Evolutionary conservation across 2,329 filamentous ascomycete species (phyloP).

Genomic region (Zopfia rhizophila): DNA sequence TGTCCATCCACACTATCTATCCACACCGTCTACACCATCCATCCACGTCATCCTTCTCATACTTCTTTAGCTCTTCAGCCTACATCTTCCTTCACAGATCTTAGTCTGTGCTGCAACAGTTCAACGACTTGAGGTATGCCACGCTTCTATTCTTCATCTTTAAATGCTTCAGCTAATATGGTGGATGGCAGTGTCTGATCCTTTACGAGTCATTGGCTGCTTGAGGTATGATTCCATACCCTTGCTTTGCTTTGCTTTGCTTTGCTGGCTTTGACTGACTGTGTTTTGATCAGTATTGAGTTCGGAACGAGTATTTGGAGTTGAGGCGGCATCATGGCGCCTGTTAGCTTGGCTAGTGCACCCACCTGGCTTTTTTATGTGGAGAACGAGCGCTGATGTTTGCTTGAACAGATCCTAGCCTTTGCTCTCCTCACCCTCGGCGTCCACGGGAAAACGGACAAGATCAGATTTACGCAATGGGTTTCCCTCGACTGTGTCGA

Average conservation of each 20-base stretch:
- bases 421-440: constrained; percentile 26
- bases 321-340: constrained; percentile 14
- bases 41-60: too few species aligned
- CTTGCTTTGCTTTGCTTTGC: not conserved
- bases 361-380: not conserved
- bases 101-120: too few species aligned
- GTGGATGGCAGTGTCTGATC: too few species aligned
- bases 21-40: too few species aligned
- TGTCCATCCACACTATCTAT: too few species aligned
- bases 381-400: not conserved
- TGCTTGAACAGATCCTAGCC: constrained; percentile 23
- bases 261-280: not conserved
- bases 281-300: constrained; percentile 1
- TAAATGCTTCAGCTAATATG: too few species aligned
- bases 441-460: constrained; percentile 28
- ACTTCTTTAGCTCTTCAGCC: not conserved
- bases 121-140: too few species aligned
- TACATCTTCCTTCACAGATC: not conserved
- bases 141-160: too few species aligned
- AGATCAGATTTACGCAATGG: constrained; percentile 29
- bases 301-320: constrained; percentile 3
- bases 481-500: constrained; percentile 27
- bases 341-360: constrained; percentile 10
- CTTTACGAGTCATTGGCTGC: too few species aligned
- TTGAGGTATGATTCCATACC: constrained; percentile 4